Conservation (phyloP, 495 filamentous ascomycete genomes). For the Xylaria intraflava region DNA sequence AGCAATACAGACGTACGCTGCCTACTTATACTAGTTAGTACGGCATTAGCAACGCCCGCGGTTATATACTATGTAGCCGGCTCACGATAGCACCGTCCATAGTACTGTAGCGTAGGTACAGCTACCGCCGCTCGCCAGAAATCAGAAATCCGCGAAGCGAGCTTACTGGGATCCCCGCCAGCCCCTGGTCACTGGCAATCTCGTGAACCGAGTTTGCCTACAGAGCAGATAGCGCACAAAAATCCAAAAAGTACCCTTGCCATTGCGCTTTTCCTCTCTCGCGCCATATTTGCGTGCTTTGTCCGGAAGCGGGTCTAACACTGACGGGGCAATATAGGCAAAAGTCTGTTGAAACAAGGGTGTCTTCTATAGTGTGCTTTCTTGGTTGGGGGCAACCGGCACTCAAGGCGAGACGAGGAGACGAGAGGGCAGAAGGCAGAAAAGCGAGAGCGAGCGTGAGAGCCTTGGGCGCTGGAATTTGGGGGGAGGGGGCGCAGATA, state of each 20-base stretch:
- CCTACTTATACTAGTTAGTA: too few relatives aligned
- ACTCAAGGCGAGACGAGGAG: neutral
- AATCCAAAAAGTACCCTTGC: constrained; percentile 20
- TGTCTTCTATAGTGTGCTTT: too few relatives aligned
- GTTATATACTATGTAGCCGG: too few relatives aligned
- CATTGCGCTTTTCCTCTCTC: constrained; percentile 33
- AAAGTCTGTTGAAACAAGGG: too few relatives aligned
- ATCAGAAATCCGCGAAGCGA: constrained; percentile 35
- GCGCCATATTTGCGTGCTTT: constrained; percentile 36
- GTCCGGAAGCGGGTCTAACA: constrained; percentile 40
- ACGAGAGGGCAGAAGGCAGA: neutral
- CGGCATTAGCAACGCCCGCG: too few relatives aligned
- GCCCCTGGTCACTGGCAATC: constrained; percentile 27
- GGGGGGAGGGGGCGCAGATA: neutral
- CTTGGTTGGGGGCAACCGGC: constrained; percentile 29
- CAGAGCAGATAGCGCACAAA: too few relatives aligned
- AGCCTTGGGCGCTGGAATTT: constrained; percentile 6
- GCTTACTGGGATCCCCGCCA: constrained; percentile 36
- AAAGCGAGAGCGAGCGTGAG: constrained; percentile 16
- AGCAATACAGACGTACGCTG: too few relatives aligned
- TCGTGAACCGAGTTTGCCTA: constrained; percentile 31
- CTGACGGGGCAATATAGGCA: too few relatives aligned
- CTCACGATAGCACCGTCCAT: too few relatives aligned
- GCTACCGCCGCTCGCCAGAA: constrained; percentile 5
- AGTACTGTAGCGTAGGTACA: too few relatives aligned